Conservation (phyloP, 495 filamentous ascomycete species). For the Penicillium roqueforti region DNA sequence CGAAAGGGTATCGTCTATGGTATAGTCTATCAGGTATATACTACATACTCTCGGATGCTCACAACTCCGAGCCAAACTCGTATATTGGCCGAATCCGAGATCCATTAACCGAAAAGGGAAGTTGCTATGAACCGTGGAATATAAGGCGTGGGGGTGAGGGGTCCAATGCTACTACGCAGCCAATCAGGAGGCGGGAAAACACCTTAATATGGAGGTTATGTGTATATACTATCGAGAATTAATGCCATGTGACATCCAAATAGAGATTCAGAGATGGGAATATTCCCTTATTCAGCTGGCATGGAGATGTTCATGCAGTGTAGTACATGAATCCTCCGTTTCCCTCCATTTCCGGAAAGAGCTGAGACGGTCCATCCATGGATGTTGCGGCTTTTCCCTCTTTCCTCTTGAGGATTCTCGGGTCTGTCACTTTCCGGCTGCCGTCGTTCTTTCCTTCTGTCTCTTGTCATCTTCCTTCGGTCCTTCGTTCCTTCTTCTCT, state of each 20-base stretch:
- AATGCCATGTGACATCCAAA: not conserved
- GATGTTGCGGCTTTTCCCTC: not conserved
- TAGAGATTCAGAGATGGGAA: too few species aligned
- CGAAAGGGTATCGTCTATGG: too few species aligned
- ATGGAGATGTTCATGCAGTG: not conserved
- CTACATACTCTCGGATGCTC: not conserved
- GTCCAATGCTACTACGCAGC: not conserved
- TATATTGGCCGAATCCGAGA: not conserved
- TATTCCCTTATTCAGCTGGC: too few species aligned
- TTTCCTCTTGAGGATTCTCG: not conserved
- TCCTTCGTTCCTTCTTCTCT: not conserved
- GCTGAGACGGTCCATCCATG: not conserved
- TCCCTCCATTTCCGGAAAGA: not conserved
- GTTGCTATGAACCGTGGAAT: not conserved
- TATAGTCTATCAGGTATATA: too few species aligned
- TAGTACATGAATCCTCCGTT: too few species aligned
- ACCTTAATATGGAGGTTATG: not conserved
- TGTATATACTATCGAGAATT: not conserved
- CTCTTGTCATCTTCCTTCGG: not conserved
- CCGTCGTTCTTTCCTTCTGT: not conserved
- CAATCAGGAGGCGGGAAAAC: not conserved
- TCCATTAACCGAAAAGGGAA: constrained; percentile 4
- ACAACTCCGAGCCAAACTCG: not conserved
- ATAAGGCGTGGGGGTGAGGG: not conserved
- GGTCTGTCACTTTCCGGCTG: not conserved